Percentiles rank a stretch among this genome's conserved stretches.
Evolutionary conservation across 2,329 filamentous ascomycete species (phyloP).

Genomic region (Diplodia mutila): DNA sequence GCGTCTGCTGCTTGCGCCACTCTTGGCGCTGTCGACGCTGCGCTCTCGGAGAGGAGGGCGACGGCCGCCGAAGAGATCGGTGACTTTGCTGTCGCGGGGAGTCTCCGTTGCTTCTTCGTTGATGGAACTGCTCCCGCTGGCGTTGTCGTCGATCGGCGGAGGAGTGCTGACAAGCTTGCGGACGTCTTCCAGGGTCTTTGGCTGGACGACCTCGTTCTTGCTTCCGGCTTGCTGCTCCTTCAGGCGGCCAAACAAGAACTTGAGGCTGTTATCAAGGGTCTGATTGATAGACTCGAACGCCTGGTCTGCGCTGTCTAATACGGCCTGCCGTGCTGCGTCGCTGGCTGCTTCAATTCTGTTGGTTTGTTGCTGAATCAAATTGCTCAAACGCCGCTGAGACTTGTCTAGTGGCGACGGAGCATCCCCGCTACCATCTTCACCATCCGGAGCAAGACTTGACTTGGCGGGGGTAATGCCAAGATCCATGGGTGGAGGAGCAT

Average conservation of each 20-base stretch:
- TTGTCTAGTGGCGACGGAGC: slow-evolving; percentile 43
- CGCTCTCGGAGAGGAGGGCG: slow-evolving; percentile 65
- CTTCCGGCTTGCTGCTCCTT: slow-evolving; percentile 64
- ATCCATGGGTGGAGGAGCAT: slow-evolving; percentile 47
- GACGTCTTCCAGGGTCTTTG: slow-evolving; percentile 88
- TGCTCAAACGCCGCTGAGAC: slow-evolving; percentile 79
- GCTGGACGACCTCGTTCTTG: slow-evolving; percentile 26
- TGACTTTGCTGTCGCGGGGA: slow-evolving; percentile 43
- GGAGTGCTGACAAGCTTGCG: slow-evolving; percentile 80
- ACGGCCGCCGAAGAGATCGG: slow-evolving; percentile 72
- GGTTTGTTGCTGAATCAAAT: slow-evolving; percentile 82
- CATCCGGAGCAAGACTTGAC: slow-evolving; percentile 32
- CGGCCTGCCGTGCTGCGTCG: slow-evolving; percentile 70
- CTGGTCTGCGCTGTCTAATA: slow-evolving; percentile 84
- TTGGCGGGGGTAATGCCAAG: slow-evolving; percentile 46
- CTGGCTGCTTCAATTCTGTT: slow-evolving; percentile 80
- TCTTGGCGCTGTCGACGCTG: slow-evolving; percentile 74
- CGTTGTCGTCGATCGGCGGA: slow-evolving; percentile 56
- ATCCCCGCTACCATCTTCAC: slow-evolving; percentile 28
- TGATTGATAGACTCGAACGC: slow-evolving; percentile 89
- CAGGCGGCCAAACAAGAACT: slow-evolving; percentile 86
- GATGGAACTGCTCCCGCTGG: slow-evolving; percentile 58
- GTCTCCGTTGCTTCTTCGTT: slow-evolving; percentile 44
- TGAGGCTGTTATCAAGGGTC: slow-evolving; percentile 89
- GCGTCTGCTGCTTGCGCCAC: slow-evolving; percentile 65